Percentiles rank a stretch among this genome's conserved stretches.
Evolutionary conservation across 768 basidiomycete species (phyloP).

Genomic region (Lactarius hatsudake): DNA sequence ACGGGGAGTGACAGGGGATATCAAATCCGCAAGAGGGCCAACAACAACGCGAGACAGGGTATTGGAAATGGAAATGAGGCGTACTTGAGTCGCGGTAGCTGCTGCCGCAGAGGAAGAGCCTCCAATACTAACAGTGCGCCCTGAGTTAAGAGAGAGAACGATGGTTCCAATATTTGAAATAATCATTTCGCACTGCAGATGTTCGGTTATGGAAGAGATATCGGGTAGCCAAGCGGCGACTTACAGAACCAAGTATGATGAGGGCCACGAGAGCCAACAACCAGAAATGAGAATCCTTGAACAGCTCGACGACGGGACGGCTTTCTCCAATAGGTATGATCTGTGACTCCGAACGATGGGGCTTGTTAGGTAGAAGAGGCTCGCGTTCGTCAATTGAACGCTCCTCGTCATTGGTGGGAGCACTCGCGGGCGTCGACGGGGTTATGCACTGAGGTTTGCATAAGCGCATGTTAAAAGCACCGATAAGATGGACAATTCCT

Average conservation of each 20-base stretch:
- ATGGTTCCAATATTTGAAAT: slow-evolving; percentile 82
- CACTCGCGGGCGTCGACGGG: slow-evolving; percentile 10
- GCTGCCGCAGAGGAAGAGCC: slow-evolving; percentile 33
- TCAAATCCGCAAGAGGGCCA: slow-evolving; percentile 68
- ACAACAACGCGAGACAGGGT: slow-evolving; percentile 65
- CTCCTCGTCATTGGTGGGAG: slow-evolving; percentile 24
- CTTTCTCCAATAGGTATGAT: slow-evolving; percentile 33
- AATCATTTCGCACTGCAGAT: slow-evolving; percentile 58
- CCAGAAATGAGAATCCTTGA: slow-evolving; percentile 64
- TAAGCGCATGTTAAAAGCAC: slow-evolving; percentile 44
- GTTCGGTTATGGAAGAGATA: neutral
- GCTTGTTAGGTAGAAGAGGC: slow-evolving; percentile 34
- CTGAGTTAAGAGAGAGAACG: slow-evolving; percentile 55
- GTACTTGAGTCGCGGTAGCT: slow-evolving; percentile 63
- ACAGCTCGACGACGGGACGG: slow-evolving; percentile 41
- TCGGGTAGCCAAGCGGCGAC: slow-evolving; percentile 32
- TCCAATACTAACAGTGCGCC: slow-evolving; percentile 20
- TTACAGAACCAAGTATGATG: slow-evolving; percentile 64
- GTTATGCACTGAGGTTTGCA: slow-evolving; percentile 23
- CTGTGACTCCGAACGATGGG: slow-evolving; percentile 26
- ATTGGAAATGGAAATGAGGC: slow-evolving; percentile 65
- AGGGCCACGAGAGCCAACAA: slow-evolving; percentile 50
- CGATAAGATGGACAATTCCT: slow-evolving; percentile 51
- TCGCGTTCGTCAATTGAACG: slow-evolving; percentile 23
- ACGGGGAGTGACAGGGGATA: slow-evolving; percentile 59